Conservation (phyloP, 2,329 filamentous ascomycete genomes). For the Ustilaginoidea virens region DNA sequence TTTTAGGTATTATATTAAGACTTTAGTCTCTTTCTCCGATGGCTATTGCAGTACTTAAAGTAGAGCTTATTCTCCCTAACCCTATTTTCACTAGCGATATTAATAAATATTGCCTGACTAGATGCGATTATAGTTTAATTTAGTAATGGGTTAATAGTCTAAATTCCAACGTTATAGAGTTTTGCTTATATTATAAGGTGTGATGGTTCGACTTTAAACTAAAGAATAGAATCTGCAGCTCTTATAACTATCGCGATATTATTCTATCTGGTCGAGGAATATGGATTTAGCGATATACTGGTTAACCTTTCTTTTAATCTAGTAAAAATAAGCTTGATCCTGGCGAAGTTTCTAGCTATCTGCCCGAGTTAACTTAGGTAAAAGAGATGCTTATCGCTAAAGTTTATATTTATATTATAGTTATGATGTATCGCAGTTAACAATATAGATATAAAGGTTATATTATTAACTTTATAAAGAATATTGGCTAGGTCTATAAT, state of each 20-base stretch:
- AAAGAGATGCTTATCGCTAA: conserved; percentile 5
- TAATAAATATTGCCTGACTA: background rate
- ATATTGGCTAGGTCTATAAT: background rate
- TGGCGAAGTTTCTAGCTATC: conserved; percentile 1
- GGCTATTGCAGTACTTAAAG: background rate
- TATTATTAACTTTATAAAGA: background rate
- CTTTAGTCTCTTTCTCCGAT: too few relatives aligned
- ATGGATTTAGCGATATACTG: background rate
- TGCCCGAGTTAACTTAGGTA: conserved; percentile 2
- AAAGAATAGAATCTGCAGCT: background rate
- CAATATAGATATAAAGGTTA: background rate
- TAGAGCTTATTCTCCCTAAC: background rate
- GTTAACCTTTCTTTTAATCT: background rate
- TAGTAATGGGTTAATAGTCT: background rate
- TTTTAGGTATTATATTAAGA: too few relatives aligned
- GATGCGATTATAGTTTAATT: background rate
- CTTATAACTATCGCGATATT: background rate
- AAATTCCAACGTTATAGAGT: background rate
- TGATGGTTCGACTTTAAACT: background rate
- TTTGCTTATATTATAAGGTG: background rate
- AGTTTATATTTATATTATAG: conserved; percentile 2
- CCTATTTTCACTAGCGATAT: background rate
- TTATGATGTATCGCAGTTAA: conserved; percentile 1
- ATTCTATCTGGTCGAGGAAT: background rate
- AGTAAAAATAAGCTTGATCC: conserved; percentile 4